Evolutionary conservation across 106 monocot genomes (phyloP), one percentile per base, ranked within the genome.

Genomic region (Allium sativum): DNA sequence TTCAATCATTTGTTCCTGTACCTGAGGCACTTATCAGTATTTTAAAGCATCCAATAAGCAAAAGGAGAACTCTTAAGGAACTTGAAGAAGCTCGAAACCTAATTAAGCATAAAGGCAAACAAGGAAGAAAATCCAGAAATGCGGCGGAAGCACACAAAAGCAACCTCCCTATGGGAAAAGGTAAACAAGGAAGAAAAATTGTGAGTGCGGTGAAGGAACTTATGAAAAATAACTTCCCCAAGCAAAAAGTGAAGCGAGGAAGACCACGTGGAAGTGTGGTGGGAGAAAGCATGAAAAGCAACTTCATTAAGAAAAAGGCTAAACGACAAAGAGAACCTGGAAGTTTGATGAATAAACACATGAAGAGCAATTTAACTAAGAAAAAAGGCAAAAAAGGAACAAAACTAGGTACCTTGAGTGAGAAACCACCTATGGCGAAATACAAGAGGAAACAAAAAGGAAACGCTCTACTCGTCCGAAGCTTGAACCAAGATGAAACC

Each of bases 381-480:
- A 31, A 31, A 31, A 31, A 31, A 2, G 31, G 53, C 45, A 21
- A 13, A 31, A 51, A 69, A 42, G 47, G 20, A n/a, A 40, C 8
- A 31, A 31, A 31, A 62, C 43, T 17, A 72, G 65, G 20, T 73
- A 40, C 61, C 22, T 18, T 12, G 50, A n/a, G 15, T 58, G 17
- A 62, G 45, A 74, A 43, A 45, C 17, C 18, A 43, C 58, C 48
- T 69, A 12, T 47, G 21, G 21, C 40, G 53, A 67, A 52, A 48
- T 11, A 60, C 52, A 67, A 61, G 47, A 79, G 72, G 50, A 82
- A 70, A 42, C 50, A 51, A 60, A 75, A 74, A 62, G 75, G 88
- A 9, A 78, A 72, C 45, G 45, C 76, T 42, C 56, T 93, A 55
- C 78, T 88, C 67, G 77, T 66, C 73, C 84, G 88, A 15, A 72